These are phyloP conservation scores for Effrenium voratum DNA, from an alignment of 73 alveolate genomes.

Conservation along the genomic window DNA sequence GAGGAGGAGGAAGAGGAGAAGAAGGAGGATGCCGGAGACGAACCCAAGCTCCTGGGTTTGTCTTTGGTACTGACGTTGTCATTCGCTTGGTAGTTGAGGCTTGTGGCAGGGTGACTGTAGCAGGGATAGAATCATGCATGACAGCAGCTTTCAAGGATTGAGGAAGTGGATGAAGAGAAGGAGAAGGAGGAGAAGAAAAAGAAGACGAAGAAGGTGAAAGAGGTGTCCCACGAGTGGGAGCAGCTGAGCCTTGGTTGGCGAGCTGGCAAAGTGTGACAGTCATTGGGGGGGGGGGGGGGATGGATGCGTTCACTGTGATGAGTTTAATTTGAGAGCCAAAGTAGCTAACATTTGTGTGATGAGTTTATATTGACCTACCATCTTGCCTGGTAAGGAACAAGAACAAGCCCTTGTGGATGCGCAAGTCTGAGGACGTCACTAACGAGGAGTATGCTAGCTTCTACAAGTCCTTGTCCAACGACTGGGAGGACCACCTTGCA, in stretches of 20 bases:
- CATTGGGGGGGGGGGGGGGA: no score
- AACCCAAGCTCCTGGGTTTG: constrained; percentile 67
- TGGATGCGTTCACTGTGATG: no score
- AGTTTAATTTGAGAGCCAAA: no score
- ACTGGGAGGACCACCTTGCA: constrained; percentile 99
- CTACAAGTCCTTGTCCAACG: constrained; percentile 97
- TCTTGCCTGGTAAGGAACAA: no score
- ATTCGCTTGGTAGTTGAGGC: no score
- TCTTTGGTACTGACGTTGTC: not conserved
- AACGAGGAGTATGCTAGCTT: constrained; percentile 97
- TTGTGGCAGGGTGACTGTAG: no score
- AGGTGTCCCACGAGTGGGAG: constrained; percentile 99
- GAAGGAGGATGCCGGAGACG: constrained; percentile 96
- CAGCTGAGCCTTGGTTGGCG: no score
- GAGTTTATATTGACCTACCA: no score
- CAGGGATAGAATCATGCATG: no score
- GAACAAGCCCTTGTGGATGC: constrained; percentile 99
- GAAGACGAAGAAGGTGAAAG: constrained; percentile 96
- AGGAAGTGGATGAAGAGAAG: constrained; percentile 40
- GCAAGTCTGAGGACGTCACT: constrained; percentile 99
- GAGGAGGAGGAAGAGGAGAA: constrained; percentile 96
- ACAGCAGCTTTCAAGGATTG: no score
- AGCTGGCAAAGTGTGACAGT: no score
- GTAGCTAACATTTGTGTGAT: no score
- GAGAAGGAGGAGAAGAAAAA: constrained; percentile 40